Conservation (phyloP, 805 yeast species). For the Peterozyma toletana region DNA sequence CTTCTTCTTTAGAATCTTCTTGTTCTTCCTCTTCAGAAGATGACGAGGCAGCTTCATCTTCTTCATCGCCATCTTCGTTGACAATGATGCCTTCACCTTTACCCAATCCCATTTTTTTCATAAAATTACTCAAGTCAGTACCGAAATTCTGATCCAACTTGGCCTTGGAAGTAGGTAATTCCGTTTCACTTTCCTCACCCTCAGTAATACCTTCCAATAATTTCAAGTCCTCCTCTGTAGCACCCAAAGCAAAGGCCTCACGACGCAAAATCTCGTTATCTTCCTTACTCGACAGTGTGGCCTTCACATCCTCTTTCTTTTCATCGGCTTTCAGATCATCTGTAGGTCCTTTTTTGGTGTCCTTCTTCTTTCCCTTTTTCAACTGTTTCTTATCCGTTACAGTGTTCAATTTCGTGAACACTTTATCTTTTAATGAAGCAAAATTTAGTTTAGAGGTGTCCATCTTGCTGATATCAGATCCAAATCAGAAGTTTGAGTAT, state of each 20-base stretch:
- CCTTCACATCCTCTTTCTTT: slow-evolving; percentile 9
- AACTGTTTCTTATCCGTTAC: slow-evolving; percentile 14
- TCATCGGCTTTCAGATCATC: slow-evolving; percentile 12
- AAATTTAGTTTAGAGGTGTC: slow-evolving; percentile 37
- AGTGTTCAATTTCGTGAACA: slow-evolving; percentile 41
- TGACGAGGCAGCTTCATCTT: slow-evolving; percentile 28
- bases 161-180: slow-evolving; percentile 33
- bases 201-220: slow-evolving; percentile 49
- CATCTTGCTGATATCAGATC: slow-evolving; percentile 20
- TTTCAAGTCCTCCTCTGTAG: slow-evolving; percentile 74
- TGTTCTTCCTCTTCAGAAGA: slow-evolving; percentile 29
- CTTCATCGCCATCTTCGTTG: slow-evolving; percentile 24
- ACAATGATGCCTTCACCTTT: slow-evolving; percentile 27
- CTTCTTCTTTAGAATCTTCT: slow-evolving; percentile 25
- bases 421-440: slow-evolving; percentile 58
- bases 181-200: slow-evolving; percentile 46
- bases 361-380: slow-evolving; percentile 13
- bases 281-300: slow-evolving; percentile 2
- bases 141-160: slow-evolving; percentile 35
- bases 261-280: slow-evolving; percentile 41
- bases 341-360: slow-evolving; percentile 15
- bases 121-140: slow-evolving; percentile 51
- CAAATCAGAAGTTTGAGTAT: no score
- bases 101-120: slow-evolving; percentile 62
- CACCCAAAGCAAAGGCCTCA: slow-evolving; percentile 79